Base-by-base conservation (phyloP, 208 protist genomes). In the Leishmania turanica region DNA sequence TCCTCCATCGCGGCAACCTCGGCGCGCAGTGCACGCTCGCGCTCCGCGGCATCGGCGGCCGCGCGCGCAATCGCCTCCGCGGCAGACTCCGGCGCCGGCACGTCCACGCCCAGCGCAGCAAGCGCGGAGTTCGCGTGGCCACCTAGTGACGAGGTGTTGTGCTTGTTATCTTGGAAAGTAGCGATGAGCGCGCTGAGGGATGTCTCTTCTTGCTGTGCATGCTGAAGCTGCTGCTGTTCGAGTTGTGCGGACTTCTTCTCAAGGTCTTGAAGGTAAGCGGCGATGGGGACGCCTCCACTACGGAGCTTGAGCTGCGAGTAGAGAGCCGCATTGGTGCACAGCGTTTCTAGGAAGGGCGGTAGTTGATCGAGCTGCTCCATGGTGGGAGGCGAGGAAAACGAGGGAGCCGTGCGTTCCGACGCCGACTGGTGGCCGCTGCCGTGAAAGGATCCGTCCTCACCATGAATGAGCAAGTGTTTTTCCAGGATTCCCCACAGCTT, bases 1-100 rank as follows among this genome's bases (percentile, higher is more conserved):
- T 47, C 45, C 45, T 11, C 45, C 45, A 11, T 11, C 9, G 53
- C 74, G 3, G 74, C 74, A 1, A 78, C 56, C 9, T 79, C 62
- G 15, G 60, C 75, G 3, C 27, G 40, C 62, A 83, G 60, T 0
- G 45, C 81, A 54, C 75, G 81, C 75, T 79, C 81, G 69, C 82
- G 76, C 77, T 81, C 82, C n/a, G 72, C 77, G n/a, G 78, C 77
- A 4, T 37, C 77, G 34, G 70, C 70, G 17, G 81, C 69, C 15
- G 81, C 70, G 19, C 75, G 80, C 58, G 45, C 45, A 47, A 47
- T 47, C 45, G 0, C 45, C 7, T 11, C 45, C 45, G 45, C 45
- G 9, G 6, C 45, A 47, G 45, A 47, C 45, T 11, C 7, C 45
- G 45, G 11, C 45, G 45, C 45, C 45, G 45, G 45, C 45, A 9